These are phyloP conservation scores for Claviceps maximensis DNA, from an alignment of 2,329 filamentous ascomycete genomes.

Conservation along the genomic window DNA sequence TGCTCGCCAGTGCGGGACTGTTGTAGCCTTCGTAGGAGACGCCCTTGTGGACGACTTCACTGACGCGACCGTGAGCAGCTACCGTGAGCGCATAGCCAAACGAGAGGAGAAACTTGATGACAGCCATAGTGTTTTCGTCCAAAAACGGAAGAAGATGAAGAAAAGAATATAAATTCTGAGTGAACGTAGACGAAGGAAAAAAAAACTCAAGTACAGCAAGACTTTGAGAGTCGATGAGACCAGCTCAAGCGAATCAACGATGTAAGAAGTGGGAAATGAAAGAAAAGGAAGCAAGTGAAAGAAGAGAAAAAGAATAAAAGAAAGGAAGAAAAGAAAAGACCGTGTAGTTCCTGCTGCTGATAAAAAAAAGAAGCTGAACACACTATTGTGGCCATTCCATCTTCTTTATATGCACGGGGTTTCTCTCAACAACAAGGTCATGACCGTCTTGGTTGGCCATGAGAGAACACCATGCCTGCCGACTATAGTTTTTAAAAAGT, in stretches of 20 bases:
- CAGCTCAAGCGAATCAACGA: neutral
- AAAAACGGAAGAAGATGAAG: neutral
- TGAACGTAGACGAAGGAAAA: neutral
- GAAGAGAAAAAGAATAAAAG: neutral
- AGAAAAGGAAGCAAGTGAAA: neutral
- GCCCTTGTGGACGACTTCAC: constrained; percentile 29
- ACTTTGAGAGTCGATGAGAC: neutral
- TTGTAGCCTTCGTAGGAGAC: constrained; percentile 29
- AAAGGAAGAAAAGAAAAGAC: neutral
- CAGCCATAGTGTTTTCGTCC: no score
- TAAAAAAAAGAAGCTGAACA: neutral
- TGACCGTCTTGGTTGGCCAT: no score
- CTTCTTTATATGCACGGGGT: neutral
- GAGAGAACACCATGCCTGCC: neutral
- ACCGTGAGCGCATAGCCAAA: constrained; percentile 14
- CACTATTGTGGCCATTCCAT: neutral
- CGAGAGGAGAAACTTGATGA: constrained; percentile 3
- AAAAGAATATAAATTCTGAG: neutral
- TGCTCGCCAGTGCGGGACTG: constrained; percentile 21
- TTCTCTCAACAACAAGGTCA: no score
- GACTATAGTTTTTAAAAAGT: neutral
- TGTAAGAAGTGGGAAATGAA: neutral
- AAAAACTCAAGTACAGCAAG: neutral
- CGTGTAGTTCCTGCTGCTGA: neutral
- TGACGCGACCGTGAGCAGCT: constrained; percentile 24